phyloP scores from a whole-genome alignment of 495 filamentous ascomycete genomes.

The Talaromyces liani region DNA sequence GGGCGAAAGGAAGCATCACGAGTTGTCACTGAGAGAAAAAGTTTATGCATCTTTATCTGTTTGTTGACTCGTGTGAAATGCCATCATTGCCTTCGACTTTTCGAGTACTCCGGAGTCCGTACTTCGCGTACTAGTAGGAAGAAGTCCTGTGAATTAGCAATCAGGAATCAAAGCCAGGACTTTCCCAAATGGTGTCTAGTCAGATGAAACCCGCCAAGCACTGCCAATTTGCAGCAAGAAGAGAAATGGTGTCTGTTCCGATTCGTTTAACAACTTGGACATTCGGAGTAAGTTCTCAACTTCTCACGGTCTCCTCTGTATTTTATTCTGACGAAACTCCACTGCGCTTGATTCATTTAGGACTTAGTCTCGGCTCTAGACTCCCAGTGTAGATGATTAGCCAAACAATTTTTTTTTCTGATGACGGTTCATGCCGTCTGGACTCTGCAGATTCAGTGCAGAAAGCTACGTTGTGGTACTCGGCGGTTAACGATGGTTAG shows the following conservation, averaged over 20 bases:
- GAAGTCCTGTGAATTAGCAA: not conserved
- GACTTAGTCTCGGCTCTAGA: not conserved
- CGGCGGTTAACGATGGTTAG: not conserved
- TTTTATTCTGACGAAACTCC: not conserved
- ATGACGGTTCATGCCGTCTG: not conserved
- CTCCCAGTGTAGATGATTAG: not conserved
- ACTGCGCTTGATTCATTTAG: not conserved
- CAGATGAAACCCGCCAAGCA: not conserved
- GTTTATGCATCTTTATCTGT: not conserved
- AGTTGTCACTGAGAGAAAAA: not conserved
- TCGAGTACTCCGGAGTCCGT: not conserved
- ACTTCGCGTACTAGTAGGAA: not conserved
- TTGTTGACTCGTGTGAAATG: not conserved
- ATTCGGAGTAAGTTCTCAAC: not conserved
- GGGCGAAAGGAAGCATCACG: not conserved
- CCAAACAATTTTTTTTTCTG: not conserved
- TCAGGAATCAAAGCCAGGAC: not conserved
- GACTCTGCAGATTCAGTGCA: not conserved
- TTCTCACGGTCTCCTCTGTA: not conserved
- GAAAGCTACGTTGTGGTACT: not conserved
- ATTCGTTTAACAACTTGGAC: not conserved
- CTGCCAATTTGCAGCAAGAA: not conserved
- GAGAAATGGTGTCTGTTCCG: not conserved
- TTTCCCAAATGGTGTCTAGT: not conserved
- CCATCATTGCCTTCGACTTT: not conserved